Base-by-base conservation (phyloP, 2,329 filamentous ascomycete species). In the Pseudogymnoascus sp. region DNA sequence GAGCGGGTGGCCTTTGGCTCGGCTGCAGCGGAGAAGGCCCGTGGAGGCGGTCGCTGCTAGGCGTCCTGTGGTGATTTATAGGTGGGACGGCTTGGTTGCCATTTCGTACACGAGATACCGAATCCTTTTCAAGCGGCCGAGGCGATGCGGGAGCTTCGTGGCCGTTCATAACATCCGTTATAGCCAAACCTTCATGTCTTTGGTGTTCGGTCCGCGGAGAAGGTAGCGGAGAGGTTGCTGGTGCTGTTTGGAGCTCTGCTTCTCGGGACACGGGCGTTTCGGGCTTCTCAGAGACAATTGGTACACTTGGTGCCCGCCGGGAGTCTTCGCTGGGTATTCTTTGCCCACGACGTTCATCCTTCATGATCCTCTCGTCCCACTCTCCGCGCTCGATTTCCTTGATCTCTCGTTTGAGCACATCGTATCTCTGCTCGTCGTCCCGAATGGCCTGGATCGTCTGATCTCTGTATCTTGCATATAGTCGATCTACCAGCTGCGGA, bases 391-490 rank as follows among this genome's bases (percentile, higher is more conserved):
- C 84, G 57, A 94, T 80, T 62, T 85, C 80, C 38, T 79, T 76
- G 58, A 95, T 83, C 66, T 96, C 88, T 62, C 78, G 78, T 71
- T 85, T 82, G 43, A 93, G 75, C 15, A 75, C 75, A 25, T 82
- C 80, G 69, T 87, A 88, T 59, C 78, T 80, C 62, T 79, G 80
- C 76, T 97, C 92, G 64, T 94, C 87, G 61, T 88, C 83, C 62
- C 82, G 79, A 62, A 97, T 89, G 68, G 87, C 82, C 61, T 78
- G 77, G n/a, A 91, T 80, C 57, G 87, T 78, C 43, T 86, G 78
- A 50, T 88, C 83, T 65, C 86, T 82, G 71, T 95, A 97, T 64
- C 83, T 81, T 11, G 82, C 80, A 71, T 94, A 95, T 1, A 96
- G 79, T 65, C 87, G 84, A 62, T 87, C 80, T 57, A 95, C 82